Conservation (phyloP, 1,284 basidiomycete genomes). For the Pisolithus thermaeus region DNA sequence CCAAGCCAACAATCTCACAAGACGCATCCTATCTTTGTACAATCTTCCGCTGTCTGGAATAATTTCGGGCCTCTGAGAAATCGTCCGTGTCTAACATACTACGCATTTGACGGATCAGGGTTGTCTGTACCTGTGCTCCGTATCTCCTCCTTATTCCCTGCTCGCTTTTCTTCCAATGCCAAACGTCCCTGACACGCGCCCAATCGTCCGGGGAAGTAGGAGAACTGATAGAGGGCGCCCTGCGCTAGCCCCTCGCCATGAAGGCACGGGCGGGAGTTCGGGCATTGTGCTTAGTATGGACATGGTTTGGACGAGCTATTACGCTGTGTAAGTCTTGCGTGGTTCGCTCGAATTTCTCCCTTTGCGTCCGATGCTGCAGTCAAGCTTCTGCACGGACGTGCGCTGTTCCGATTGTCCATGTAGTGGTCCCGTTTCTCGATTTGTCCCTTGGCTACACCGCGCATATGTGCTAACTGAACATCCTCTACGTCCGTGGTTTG, state of each 20-base stretch:
- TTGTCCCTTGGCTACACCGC: no score
- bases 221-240: constrained; percentile 13
- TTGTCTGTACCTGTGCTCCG: constrained; percentile 46
- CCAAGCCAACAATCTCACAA: no score
- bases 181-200: constrained; percentile 3
- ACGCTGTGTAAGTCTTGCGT: constrained; percentile 44
- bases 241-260: constrained; percentile 11
- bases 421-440: constrained; percentile 1
- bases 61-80: no score
- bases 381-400: background rate
- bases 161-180: constrained; percentile 9
- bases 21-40: no score
- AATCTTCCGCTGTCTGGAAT: no score
- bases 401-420: constrained; percentile 4
- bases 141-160: background rate
- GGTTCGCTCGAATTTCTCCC: background rate
- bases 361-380: background rate
- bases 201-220: constrained; percentile 3
- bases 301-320: constrained; percentile 43
- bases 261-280: constrained; percentile 35
- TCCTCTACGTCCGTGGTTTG: background rate
- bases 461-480: background rate
- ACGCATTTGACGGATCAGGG: no score
- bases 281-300: constrained; percentile 51
- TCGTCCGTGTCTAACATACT: no score